Conservation (phyloP, 2,329 filamentous ascomycete species). For the Alternaria postmessia region DNA sequence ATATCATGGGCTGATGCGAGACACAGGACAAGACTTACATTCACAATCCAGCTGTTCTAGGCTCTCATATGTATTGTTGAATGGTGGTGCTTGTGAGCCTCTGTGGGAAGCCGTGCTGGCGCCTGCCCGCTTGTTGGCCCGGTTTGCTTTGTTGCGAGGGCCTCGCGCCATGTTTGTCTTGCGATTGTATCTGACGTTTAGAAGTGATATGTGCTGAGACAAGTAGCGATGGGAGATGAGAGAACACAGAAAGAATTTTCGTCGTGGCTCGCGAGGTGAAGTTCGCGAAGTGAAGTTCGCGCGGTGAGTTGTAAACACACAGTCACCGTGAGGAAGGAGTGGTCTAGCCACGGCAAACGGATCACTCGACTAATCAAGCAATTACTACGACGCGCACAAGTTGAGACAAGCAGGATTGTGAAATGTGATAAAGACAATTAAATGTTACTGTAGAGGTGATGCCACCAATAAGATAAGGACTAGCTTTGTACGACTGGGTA, state of each 20-base stretch:
- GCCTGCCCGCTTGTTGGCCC: constrained; percentile 5
- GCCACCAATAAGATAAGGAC: neutral
- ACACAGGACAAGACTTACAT: constrained; percentile 16
- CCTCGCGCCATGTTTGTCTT: constrained; percentile 21
- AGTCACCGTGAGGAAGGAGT: constrained; percentile 10
- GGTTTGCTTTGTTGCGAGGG: constrained; percentile 5
- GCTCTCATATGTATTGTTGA: constrained; percentile 19
- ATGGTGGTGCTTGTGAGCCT: neutral
- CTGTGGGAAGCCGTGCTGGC: constrained; percentile 6
- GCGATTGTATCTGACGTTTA: neutral
- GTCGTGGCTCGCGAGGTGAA: neutral
- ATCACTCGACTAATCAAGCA: neutral
- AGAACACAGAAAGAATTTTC: neutral
- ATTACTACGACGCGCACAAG: neutral
- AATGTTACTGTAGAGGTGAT: neutral
- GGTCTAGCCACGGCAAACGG: constrained; percentile 11
- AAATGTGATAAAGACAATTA: neutral
- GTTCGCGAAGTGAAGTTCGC: neutral
- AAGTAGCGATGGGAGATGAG: neutral
- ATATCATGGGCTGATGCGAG: neutral
- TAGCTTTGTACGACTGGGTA: no score
- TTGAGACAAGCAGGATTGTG: neutral
- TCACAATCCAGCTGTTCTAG: constrained; percentile 1
- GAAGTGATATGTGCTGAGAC: neutral
- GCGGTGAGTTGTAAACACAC: constrained; percentile 4